A percentile compares a stretch with the other conserved stretches of the same genome.
Evolutionary conservation across 805 yeast species (phyloP).

Genomic region (Millerozyma acaciae): DNA sequence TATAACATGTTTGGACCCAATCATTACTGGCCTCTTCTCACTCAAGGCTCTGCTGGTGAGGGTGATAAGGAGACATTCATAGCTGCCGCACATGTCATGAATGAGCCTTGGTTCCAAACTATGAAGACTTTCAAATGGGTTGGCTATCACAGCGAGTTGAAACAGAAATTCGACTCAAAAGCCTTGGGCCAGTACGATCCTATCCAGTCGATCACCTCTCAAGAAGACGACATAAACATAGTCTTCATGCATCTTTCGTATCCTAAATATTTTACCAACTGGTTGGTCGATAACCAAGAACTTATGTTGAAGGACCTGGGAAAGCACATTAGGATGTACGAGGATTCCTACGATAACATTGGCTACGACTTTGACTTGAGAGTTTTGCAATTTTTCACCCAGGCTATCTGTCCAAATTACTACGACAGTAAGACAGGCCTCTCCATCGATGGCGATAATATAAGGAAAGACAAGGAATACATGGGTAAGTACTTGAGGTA

Average conservation of each 20-base stretch:
- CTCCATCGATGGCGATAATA: conserved; percentile 21
- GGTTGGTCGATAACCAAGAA: conserved; percentile 33
- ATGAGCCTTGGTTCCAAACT: conserved; percentile 50
- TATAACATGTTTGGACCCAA: conserved; percentile 65
- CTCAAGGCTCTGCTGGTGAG: conserved; percentile 74
- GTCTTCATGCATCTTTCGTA: conserved; percentile 59
- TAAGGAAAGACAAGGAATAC: conserved; percentile 21
- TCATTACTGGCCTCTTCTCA: conserved; percentile 61
- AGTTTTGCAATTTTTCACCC: conserved; percentile 34
- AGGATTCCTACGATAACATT: conserved; percentile 27
- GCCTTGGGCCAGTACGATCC: conserved; percentile 43
- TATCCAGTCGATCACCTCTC: conserved; percentile 13
- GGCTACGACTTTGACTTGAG: conserved; percentile 43
- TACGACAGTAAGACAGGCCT: conserved; percentile 20
- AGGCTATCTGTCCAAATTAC: conserved; percentile 36
- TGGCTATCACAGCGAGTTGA: conserved; percentile 26
- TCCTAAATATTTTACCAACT: conserved; percentile 42
- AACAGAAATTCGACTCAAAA: conserved; percentile 29
- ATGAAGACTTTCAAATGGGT: conserved; percentile 40
- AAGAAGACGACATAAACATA: conserved; percentile 14
- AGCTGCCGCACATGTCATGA: conserved; percentile 57
- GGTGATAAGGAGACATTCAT: conserved; percentile 79
- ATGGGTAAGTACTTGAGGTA: conserved; percentile 32
- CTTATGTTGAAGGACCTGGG: conserved; percentile 28
- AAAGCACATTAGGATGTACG: conserved; percentile 40